Percentiles rank a stretch among this genome's conserved stretches.
Evolutionary conservation across 1,139 yeast species (phyloP).

Genomic region (Suhomyces guaymorum): DNA sequence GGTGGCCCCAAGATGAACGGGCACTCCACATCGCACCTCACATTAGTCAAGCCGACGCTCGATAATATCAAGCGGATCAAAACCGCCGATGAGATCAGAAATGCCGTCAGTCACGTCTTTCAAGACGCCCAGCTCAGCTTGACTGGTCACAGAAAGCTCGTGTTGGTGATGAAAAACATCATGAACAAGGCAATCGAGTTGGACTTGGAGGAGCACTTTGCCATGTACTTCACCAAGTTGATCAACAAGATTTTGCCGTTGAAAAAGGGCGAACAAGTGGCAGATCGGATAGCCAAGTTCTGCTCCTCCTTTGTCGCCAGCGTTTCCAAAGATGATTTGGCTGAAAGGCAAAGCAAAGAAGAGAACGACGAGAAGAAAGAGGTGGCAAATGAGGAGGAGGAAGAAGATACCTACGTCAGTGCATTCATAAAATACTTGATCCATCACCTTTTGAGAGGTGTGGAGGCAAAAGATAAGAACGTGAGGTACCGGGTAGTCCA

Average conservation of each 20-base stretch:
- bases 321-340: conserved; percentile 39
- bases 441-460: conserved; percentile 69
- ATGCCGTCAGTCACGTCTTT: conserved; percentile 66
- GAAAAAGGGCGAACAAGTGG: conserved; percentile 70
- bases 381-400: conserved; percentile 19
- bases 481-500: conserved; percentile 85
- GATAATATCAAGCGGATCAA: conserved; percentile 25
- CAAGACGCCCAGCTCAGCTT: conserved; percentile 77
- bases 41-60: conserved; percentile 15
- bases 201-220: conserved; percentile 58
- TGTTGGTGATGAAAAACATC: conserved; percentile 60
- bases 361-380: conserved; percentile 20
- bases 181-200: conserved; percentile 57
- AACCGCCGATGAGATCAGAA: conserved; percentile 29
- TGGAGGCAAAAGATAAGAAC: conserved; percentile 71
- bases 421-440: conserved; percentile 63
- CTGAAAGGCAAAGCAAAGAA: conserved; percentile 8
- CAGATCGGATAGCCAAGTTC: conserved; percentile 77
- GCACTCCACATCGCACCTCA: neutral
- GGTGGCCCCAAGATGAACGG: conserved; percentile 4
- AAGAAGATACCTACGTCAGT: conserved; percentile 44
- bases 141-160: conserved; percentile 76
- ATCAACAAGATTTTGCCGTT: conserved; percentile 65
- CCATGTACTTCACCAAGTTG: conserved; percentile 57
- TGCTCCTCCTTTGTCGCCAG: conserved; percentile 64